Evolutionary conservation across 176 grass and related monocot species (phyloP), one percentile per base, ranked within the genome.

Genomic region (Eleusine coracana): DNA sequence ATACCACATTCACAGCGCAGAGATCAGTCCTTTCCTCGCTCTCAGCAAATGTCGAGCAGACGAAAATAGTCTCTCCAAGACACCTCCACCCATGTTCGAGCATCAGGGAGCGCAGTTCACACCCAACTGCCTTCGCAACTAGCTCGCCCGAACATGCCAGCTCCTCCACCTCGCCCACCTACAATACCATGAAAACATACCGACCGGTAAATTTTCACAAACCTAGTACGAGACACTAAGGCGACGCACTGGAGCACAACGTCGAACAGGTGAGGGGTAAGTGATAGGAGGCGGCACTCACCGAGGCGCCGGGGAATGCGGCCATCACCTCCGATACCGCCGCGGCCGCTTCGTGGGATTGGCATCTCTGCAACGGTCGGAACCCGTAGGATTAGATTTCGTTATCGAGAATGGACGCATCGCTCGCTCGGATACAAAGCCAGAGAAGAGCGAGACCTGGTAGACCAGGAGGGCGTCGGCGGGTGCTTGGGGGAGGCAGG

Each of bases 71-170:
- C 50, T 91, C 79, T 34, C 95, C 88, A 16, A 97, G 51, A 65
- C 88, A 92, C 61, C 72, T 87, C 95, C 95, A 94, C 27, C 89
- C 88, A 38, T 87, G 73, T n/a, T 89, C 95, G 65, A 97, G 70
- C 90, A 94, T 94, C 70, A 91, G 8, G 45, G 78, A 91, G 17
- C 84, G 91, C 49, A 94, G 70, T 17, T 71, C 92, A 23, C 90
- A 87, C 49, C 85, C 90, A 7, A 91, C 85, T 0, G 92, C 90
- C 87, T 91, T 92, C 55, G 82, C 84, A 58, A 92, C 78, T 68
- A 97, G 50, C 40, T 82, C 68, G 10, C 79, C 88, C 17, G 92
- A 92, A 20, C 75, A 87, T 37, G 74, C 75, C 82, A 89, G 86
- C 84, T 83, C 92, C 84, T 94, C 88, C 86, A 94, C 92, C 65